Percentiles rank a stretch among this genome's conserved stretches.
Evolutionary conservation across 169 alveolate species (phyloP).

Genomic region (Plasmodium knowlesi): DNA sequence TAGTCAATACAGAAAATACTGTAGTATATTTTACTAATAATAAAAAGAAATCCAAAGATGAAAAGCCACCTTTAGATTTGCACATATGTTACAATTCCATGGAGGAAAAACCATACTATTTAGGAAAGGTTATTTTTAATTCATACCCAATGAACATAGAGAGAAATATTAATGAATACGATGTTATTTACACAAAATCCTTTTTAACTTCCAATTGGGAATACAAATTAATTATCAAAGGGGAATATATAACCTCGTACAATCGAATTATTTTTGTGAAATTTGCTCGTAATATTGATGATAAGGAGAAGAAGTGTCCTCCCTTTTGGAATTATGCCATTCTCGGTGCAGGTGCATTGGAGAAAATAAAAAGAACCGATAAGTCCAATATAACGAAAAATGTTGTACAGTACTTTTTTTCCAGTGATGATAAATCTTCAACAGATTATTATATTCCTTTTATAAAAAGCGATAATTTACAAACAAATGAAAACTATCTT

Average conservation of each 20-base stretch:
- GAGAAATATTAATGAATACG: constrained; percentile 14
- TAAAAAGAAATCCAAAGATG: constrained; percentile 49
- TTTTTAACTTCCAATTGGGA: constrained; percentile 72
- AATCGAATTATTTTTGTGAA: constrained; percentile 39
- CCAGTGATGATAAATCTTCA: constrained; percentile 1
- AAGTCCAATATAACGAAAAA: neutral
- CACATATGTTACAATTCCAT: constrained; percentile 39
- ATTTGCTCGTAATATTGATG: constrained; percentile 6
- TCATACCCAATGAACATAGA: constrained; percentile 30
- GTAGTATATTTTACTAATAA: constrained; percentile 39
- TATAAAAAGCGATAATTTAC: constrained; percentile 61
- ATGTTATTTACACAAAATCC: constrained; percentile 53
- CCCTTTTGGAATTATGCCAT: constrained; percentile 71
- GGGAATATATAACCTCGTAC: constrained; percentile 38
- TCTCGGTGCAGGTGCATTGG: constrained; percentile 47
- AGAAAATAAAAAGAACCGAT: constrained; percentile 23
- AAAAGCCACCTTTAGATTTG: constrained; percentile 45
- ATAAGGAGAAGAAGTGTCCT: constrained; percentile 19
- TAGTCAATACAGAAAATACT: constrained; percentile 30
- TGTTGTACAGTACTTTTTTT: constrained; percentile 27
- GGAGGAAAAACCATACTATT: neutral
- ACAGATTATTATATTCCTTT: constrained; percentile 37
- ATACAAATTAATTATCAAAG: constrained; percentile 23
- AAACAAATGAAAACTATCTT: constrained; percentile 39
- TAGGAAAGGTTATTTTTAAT: constrained; percentile 60